These are phyloP conservation scores for Termitomyces sp. DNA, from an alignment of 768 basidiomycete genomes.

Conservation along the genomic window DNA sequence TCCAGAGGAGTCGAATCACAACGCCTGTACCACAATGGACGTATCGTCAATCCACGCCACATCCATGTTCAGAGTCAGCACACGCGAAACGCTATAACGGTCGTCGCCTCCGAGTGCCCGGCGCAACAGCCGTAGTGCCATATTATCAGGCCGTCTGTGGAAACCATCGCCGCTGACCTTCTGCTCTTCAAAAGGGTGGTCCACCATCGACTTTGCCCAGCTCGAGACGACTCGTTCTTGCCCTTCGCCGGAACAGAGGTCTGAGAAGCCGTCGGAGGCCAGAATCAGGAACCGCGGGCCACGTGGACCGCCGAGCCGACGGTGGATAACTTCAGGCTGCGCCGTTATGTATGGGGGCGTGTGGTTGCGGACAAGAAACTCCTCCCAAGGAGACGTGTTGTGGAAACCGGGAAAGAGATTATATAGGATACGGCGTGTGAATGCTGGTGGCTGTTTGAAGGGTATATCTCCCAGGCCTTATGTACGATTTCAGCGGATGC, in stretches of 20 bases:
- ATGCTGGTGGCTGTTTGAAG: slow-evolving; percentile 70
- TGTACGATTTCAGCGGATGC: slow-evolving; percentile 1
- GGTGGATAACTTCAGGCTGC: slow-evolving; percentile 60
- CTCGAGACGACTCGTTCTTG: slow-evolving; percentile 43
- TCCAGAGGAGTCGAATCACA: slow-evolving; percentile 29
- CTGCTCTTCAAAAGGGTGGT: slow-evolving; percentile 20
- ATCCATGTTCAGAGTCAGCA: slow-evolving; percentile 63
- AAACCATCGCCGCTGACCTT: neutral
- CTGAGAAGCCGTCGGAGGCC: slow-evolving; percentile 65
- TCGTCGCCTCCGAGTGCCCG: slow-evolving; percentile 58
- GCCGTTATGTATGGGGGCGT: slow-evolving; percentile 68
- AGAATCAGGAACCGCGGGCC: slow-evolving; percentile 55
- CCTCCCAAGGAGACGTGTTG: slow-evolving; percentile 62
- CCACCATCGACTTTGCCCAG: slow-evolving; percentile 48
- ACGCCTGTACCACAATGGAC: slow-evolving; percentile 58
- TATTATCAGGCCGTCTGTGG: slow-evolving; percentile 30
- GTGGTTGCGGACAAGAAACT: slow-evolving; percentile 56
- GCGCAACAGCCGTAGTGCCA: slow-evolving; percentile 57
- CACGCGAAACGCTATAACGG: slow-evolving; percentile 46
- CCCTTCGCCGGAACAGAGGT: slow-evolving; percentile 48
- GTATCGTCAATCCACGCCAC: slow-evolving; percentile 68
- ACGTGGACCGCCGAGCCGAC: slow-evolving; percentile 32
- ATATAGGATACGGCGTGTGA: slow-evolving; percentile 63
- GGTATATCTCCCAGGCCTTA: slow-evolving; percentile 67
- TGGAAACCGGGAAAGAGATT: slow-evolving; percentile 62